Evolutionary conservation across 139 green algal species (phyloP).

Genomic region (Chlamydomonas incerta): DNA sequence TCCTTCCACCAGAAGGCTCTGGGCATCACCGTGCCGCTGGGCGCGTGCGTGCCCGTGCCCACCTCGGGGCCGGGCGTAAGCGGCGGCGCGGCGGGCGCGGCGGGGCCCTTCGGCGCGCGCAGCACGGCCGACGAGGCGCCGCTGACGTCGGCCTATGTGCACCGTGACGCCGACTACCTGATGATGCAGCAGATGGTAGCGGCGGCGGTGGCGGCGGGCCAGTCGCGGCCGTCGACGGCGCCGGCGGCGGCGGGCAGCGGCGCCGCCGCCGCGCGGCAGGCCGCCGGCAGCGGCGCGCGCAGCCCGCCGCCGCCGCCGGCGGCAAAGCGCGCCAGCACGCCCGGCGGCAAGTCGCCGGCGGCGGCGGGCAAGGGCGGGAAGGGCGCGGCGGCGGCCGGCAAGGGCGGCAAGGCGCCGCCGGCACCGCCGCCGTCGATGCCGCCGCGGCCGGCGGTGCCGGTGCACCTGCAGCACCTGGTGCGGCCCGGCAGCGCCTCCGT

Average conservation of each 20-base stretch:
- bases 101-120: conserved; percentile 11
- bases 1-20: conserved; percentile 16
- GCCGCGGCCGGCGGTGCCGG: conserved; percentile 13
- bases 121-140: background rate
- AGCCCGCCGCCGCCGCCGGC: background rate
- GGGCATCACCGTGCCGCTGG: conserved; percentile 19
- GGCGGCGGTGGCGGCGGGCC: conserved; percentile 18
- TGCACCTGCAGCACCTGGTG: conserved; percentile 34
- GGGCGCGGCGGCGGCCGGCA: background rate
- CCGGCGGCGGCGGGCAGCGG: too few relatives aligned
- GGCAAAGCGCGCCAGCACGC: background rate
- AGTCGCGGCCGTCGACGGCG: conserved; percentile 2
- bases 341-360: background rate
- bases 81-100: background rate
- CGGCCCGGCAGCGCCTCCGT: conserved; percentile 17
- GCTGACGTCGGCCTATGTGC: conserved; percentile 8
- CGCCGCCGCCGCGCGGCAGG: background rate
- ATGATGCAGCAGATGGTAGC: conserved; percentile 31
- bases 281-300: background rate
- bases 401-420: conserved; percentile 15
- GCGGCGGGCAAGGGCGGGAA: background rate
- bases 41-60: background rate
- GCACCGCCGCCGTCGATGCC: background rate
- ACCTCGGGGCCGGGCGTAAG: background rate
- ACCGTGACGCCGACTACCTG: conserved; percentile 21